Percentiles rank a stretch among this genome's conserved stretches.
Evolutionary conservation across 2,329 filamentous ascomycete genomes (phyloP).

Genomic region (Ceratocystis cacaofunesta): DNA sequence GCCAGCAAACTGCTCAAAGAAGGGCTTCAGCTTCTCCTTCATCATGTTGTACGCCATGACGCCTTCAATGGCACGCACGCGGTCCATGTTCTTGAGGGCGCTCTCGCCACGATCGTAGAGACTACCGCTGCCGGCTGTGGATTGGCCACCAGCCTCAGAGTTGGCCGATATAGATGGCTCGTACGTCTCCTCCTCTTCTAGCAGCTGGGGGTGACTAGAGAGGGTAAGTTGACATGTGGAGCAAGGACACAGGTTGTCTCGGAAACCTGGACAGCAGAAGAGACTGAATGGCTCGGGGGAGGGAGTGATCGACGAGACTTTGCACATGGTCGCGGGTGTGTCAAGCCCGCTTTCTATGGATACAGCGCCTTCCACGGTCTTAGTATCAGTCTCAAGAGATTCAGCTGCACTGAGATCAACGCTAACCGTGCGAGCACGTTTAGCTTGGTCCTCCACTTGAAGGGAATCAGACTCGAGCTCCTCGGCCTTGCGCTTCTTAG

Average conservation of each 20-base stretch:
- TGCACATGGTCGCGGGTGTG: constrained; percentile 33
- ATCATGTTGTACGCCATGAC: constrained; percentile 97
- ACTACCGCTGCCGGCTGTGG: constrained; percentile 58
- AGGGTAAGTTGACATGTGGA: constrained; percentile 62
- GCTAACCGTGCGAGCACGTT: not conserved
- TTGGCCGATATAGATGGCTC: constrained; percentile 72
- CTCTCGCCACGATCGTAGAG: constrained; percentile 86
- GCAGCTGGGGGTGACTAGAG: constrained; percentile 57
- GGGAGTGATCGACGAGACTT: constrained; percentile 40
- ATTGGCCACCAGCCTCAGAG: constrained; percentile 39
- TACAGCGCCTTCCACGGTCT: constrained; percentile 10
- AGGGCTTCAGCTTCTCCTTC: constrained; percentile 88
- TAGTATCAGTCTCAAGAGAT: not conserved
- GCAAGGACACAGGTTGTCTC: constrained; percentile 70
- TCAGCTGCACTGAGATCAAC: not conserved
- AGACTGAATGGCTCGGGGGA: constrained; percentile 55
- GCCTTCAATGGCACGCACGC: constrained; percentile 84
- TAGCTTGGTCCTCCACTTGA: constrained; percentile 36
- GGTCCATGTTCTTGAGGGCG: constrained; percentile 78
- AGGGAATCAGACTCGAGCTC: constrained; percentile 27
- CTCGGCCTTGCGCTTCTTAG: constrained; percentile 54
- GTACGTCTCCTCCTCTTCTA: constrained; percentile 89
- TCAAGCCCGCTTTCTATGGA: constrained; percentile 18
- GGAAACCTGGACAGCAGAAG: constrained; percentile 68
- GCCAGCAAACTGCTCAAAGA: constrained; percentile 86